Base-by-base conservation (phyloP, 331 rosid genomes). In the Erythrophleum ivorense region DNA sequence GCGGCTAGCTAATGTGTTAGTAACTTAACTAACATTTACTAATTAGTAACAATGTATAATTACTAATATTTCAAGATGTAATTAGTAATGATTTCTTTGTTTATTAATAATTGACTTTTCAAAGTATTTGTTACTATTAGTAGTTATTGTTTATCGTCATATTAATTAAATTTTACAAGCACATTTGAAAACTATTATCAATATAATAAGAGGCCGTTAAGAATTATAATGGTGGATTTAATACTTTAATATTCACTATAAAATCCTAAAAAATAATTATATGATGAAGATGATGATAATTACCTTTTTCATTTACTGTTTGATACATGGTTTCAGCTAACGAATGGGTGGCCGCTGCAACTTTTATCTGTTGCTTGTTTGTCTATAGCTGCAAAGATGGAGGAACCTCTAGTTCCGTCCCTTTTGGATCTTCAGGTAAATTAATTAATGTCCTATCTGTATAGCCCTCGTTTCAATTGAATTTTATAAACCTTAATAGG, bases 331-430 rank as follows among this genome's bases (percentile, higher is more conserved):
- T 78, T 83, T 73, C 94, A 92, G 98, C 88, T 83, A 86, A 60
- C 91, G 80, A 83, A 87, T 77, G 99, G 97, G 76, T 96, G 99
- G 99, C 95, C 94, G 36, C 70, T 90, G 91, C 99, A 96, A 84
- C 97, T 96, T 74, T 84, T 96, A 72, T 86, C 97, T 58, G 97
- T 94, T 82, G 92, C 99, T 82, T 96, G 98, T 83, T 85, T 96
- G 89, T 96, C 99, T n/a, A 84, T 96, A 77, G 99, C 99, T 21
- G 99, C 98, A 12, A 96, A 96, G 84, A 94, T 96, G 97, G 99
- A 96, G 91, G 99, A 96, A 87, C 91, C 90, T 77, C 80, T 94
- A 11, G 97, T 94, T 89, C 99, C 99, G 13, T 81, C 98, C 52
- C 89, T 94, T 68, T 79, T 96, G 89, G 98, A 91, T 87, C 88